phyloP scores from a whole-genome alignment of 306 rosid genomes.

The Rosa multiflora region DNA sequence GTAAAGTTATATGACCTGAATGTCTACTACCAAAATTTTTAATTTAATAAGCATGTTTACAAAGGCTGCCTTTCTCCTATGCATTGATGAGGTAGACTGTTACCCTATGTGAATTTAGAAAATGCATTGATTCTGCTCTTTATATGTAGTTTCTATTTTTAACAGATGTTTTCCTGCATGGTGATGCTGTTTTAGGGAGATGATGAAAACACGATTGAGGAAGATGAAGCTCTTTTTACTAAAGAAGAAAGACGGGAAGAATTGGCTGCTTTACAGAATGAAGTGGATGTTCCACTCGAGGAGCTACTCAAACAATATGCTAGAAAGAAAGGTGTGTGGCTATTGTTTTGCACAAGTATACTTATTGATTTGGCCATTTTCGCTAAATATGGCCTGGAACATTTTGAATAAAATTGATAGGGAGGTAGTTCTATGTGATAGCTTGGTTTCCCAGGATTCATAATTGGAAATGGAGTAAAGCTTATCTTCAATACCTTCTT shows the following conservation, averaged over 20 bases:
- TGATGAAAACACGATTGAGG: constrained; percentile 84
- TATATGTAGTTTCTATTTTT: constrained; percentile 14
- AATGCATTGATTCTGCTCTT: constrained; percentile 17
- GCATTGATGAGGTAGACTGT: constrained; percentile 8
- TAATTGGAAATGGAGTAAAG: not conserved
- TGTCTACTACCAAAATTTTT: not conserved
- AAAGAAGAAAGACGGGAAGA: constrained; percentile 83
- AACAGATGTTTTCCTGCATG: constrained; percentile 25
- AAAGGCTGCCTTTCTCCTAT: not conserved
- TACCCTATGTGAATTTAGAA: not conserved
- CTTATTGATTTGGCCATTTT: not conserved
- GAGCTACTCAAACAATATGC: constrained; percentile 81
- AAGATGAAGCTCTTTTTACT: constrained; percentile 86
- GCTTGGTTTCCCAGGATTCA: not conserved
- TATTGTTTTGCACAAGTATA: constrained; percentile 6
- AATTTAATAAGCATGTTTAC: not conserved
- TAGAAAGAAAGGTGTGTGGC: constrained; percentile 43
- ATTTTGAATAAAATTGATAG: not conserved
- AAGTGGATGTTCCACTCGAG: constrained; percentile 90
- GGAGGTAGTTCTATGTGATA: not conserved
- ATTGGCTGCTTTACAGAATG: constrained; percentile 77
- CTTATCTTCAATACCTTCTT: not conserved
- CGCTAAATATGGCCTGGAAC: not conserved
- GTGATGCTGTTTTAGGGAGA: constrained; percentile 78
- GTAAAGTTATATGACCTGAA: not conserved